Evolutionary conservation across 345 rosid species (phyloP).

Genomic region (Heritiera fomes): DNA sequence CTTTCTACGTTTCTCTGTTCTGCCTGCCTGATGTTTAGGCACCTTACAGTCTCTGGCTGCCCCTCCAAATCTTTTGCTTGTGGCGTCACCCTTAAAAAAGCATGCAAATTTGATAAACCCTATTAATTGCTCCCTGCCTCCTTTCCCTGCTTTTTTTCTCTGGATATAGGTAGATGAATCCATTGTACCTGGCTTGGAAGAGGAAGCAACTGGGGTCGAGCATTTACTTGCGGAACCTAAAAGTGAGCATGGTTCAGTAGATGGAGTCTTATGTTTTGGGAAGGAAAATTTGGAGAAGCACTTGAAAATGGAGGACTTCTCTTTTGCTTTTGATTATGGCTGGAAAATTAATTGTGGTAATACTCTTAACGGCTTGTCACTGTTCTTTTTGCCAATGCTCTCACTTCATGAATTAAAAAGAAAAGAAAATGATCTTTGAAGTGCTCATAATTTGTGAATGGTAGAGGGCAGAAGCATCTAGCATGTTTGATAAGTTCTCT

Average conservation of each 20-base stretch:
- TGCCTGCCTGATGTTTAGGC: constrained; percentile 11
- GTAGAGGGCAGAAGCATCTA: background rate
- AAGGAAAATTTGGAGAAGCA: constrained; percentile 49
- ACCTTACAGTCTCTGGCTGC: background rate
- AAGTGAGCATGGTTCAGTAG: constrained; percentile 46
- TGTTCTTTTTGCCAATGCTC: constrained; percentile 8
- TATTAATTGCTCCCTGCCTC: background rate
- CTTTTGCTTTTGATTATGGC: constrained; percentile 46
- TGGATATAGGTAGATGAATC: constrained; percentile 53
- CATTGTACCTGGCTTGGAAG: constrained; percentile 38
- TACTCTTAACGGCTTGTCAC: constrained; percentile 8
- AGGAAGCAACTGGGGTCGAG: constrained; percentile 43
- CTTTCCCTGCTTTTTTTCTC: background rate
- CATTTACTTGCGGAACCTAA: constrained; percentile 49
- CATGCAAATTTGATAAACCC: constrained; percentile 2
- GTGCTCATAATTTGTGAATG: background rate
- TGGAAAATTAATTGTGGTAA: constrained; percentile 46
- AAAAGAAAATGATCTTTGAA: constrained; percentile 8
- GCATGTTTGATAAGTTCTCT: background rate
- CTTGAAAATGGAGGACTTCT: constrained; percentile 50
- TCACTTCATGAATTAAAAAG: constrained; percentile 5
- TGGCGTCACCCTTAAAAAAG: constrained; percentile 10
- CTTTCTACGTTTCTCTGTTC: background rate
- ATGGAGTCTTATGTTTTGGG: constrained; percentile 48
- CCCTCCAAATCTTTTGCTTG: background rate